Evolutionary conservation across 2,329 filamentous ascomycete species (phyloP).

Genomic region (Monosporascus sp.): DNA sequence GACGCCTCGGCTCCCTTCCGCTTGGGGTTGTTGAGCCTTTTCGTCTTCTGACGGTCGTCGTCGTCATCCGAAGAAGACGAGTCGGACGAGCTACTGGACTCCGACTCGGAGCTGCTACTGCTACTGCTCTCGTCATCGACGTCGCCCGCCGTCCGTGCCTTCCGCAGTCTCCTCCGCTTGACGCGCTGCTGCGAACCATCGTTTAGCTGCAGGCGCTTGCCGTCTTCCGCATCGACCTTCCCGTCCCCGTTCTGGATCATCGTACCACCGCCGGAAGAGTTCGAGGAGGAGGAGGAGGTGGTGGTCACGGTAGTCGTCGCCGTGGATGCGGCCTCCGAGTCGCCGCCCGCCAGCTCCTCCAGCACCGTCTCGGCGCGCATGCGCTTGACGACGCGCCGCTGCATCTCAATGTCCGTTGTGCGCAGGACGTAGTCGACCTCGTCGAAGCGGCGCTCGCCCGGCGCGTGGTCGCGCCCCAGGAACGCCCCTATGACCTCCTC

Average conservation of each 20-base stretch:
- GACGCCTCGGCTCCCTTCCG: conserved; percentile 27
- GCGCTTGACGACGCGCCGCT: conserved; percentile 53
- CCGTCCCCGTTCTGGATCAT: conserved; percentile 9
- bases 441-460: conserved; percentile 43
- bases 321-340: conserved; percentile 31
- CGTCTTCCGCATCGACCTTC: conserved; percentile 21
- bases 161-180: conserved; percentile 41
- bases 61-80: background rate
- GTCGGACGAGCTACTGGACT: conserved; percentile 18
- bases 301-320: conserved; percentile 19
- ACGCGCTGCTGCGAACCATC: conserved; percentile 37
- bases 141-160: conserved; percentile 42
- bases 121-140: conserved; percentile 34
- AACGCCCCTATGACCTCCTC: conserved; percentile 50
- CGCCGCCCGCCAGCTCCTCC: conserved; percentile 47
- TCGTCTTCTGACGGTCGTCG: background rate
- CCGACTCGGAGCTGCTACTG: conserved; percentile 25
- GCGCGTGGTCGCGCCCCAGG: conserved; percentile 25
- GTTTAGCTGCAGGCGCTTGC: conserved; percentile 37
- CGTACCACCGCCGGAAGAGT: conserved; percentile 9
- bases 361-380: conserved; percentile 57
- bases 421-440: conserved; percentile 47
- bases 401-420: conserved; percentile 45
- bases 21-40: background rate
- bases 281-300: conserved; percentile 21